Evolutionary conservation across 108 stramenopile species (phyloP).

Genomic region (Hondaea fermentalgiana): DNA sequence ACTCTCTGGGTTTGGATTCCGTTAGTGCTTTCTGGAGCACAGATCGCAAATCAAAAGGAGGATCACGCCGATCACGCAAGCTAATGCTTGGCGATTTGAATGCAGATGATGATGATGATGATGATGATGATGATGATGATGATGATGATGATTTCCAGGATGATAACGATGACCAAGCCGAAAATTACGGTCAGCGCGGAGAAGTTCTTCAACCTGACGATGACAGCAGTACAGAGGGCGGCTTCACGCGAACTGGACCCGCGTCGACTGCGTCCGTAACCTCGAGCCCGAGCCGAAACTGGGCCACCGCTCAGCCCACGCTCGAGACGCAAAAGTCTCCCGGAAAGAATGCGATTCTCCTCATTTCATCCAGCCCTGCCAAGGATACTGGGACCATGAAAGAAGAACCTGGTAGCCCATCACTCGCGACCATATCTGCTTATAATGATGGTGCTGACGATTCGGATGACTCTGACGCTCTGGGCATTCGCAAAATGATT

Average conservation of each 20-base stretch:
- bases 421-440: no score
- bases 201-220: background rate
- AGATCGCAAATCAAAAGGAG: background rate
- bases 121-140: background rate
- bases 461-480: background rate
- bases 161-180: background rate
- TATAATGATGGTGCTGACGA: background rate
- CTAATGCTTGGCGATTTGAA: background rate
- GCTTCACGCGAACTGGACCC: no score
- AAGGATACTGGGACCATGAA: no score
- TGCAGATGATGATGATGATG: background rate
- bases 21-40: background rate
- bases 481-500: background rate
- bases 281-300: no score
- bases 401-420: no score
- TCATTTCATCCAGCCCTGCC: no score
- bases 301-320: no score
- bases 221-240: background rate
- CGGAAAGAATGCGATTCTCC: no score
- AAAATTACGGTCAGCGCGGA: background rate
- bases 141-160: background rate
- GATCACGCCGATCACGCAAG: background rate
- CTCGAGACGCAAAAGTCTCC: no score
- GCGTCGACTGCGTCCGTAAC: no score
- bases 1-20: background rate